Evolutionary conservation across 2,329 filamentous ascomycete species (phyloP).

Genomic region (Sporothrix phasma): DNA sequence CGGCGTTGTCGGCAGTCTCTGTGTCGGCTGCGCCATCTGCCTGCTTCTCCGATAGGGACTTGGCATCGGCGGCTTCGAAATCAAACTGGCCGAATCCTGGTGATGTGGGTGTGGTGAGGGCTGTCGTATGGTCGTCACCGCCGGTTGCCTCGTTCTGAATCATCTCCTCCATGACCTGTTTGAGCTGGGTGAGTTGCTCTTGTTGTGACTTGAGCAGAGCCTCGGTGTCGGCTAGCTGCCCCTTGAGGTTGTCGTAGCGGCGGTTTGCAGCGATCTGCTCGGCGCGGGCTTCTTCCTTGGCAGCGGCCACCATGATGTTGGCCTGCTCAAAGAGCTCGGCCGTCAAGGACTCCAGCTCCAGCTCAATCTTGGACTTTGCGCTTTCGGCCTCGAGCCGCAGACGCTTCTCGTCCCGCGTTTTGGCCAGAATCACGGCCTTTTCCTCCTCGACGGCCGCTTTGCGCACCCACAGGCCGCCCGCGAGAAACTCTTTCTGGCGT

Average conservation of each 20-base stretch:
- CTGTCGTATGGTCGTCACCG: conserved; percentile 56
- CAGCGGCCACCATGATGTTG: conserved; percentile 92
- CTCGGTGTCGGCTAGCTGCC: conserved; percentile 81
- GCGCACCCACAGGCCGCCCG: conserved; percentile 65
- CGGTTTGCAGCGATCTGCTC: conserved; percentile 73
- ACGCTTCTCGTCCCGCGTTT: conserved; percentile 54
- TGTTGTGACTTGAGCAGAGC: conserved; percentile 78
- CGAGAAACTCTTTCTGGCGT: conserved; percentile 60
- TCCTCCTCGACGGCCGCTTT: conserved; percentile 66
- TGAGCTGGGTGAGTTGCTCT: conserved; percentile 85
- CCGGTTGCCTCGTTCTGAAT: conserved; percentile 40
- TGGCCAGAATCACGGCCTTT: conserved; percentile 48
- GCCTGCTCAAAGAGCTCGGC: conserved; percentile 95
- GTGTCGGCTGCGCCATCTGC: conserved; percentile 12
- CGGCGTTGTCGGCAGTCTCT: conserved; percentile 22
- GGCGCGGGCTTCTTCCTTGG: conserved; percentile 77
- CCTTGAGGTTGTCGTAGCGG: conserved; percentile 77
- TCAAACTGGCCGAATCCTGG: conserved; percentile 67
- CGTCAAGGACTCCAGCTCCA: conserved; percentile 82
- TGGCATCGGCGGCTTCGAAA: conserved; percentile 30
- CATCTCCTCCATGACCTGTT: conserved; percentile 86
- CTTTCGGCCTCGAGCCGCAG: conserved; percentile 57
- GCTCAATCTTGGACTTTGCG: conserved; percentile 82
- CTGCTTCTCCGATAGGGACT: conserved; percentile 17
- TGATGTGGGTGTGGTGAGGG: conserved; percentile 70